Conservation (phyloP, 257 asterid species). For the Cordia subcordata region DNA sequence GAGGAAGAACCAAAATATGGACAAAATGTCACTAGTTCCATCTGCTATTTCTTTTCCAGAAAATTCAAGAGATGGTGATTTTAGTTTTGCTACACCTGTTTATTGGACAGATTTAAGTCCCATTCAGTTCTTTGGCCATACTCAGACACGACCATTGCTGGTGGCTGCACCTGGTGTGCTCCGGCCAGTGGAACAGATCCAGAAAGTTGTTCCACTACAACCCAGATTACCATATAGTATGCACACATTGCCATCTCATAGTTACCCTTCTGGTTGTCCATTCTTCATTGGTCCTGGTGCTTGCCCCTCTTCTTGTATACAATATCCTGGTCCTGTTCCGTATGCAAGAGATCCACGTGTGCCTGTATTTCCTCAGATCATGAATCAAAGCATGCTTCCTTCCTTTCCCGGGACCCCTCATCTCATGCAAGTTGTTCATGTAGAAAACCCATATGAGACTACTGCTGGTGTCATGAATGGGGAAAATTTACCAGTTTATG, state of each 20-base stretch:
- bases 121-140: conserved; percentile 13
- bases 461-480: conserved; percentile 19
- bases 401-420: conserved; percentile 20
- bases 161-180: conserved; percentile 27
- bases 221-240: conserved; percentile 25
- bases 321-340: conserved; percentile 15
- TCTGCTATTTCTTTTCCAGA: not conserved
- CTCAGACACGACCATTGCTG: conserved; percentile 14
- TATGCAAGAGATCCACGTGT: conserved; percentile 23
- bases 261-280: conserved; percentile 25
- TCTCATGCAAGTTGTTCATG: conserved; percentile 20
- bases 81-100: conserved; percentile 14
- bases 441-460: conserved; percentile 14
- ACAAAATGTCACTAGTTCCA: conserved; percentile 20
- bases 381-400: conserved; percentile 12
- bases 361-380: conserved; percentile 11
- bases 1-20: conserved; percentile 10
- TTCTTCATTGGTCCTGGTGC: conserved; percentile 22
- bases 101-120: conserved; percentile 24
- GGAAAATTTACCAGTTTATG: conserved; percentile 17
- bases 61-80: conserved; percentile 14
- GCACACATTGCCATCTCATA: conserved; percentile 29
- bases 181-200: conserved; percentile 27
- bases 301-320: conserved; percentile 7
- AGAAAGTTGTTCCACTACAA: conserved; percentile 29